phyloP scores from a whole-genome alignment of 2,329 filamentous ascomycete genomes.

The Coleophoma crateriformis region DNA sequence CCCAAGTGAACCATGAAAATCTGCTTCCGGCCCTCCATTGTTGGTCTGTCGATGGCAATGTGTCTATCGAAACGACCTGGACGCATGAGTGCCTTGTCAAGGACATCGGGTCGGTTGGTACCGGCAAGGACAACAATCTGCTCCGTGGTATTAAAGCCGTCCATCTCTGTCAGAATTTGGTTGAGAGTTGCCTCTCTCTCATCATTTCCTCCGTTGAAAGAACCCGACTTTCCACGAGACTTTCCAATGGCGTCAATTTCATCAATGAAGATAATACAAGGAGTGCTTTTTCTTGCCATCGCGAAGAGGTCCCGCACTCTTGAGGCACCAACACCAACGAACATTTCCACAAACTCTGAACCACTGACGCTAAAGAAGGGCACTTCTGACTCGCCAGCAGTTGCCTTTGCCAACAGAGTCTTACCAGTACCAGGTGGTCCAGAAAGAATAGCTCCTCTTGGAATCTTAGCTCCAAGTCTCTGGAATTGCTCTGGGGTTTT shows the following conservation, averaged over 20 bases:
- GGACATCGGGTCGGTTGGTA: constrained; percentile 90
- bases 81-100: constrained; percentile 94
- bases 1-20: constrained; percentile 93
- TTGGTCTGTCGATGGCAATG: constrained; percentile 90
- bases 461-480: constrained; percentile 94
- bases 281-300: constrained; percentile 90
- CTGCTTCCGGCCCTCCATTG: constrained; percentile 92
- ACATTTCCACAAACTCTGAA: constrained; percentile 99
- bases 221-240: constrained; percentile 73
- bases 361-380: constrained; percentile 98
- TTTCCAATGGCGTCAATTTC: constrained; percentile 98
- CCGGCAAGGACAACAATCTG: constrained; percentile 95
- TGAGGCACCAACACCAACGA: constrained; percentile 95
- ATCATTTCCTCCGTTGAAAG: constrained; percentile 85
- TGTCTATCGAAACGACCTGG: constrained; percentile 96
- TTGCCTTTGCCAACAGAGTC: constrained; percentile 93
- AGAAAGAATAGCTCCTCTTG: constrained; percentile 90
- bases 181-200: constrained; percentile 96
- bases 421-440: constrained; percentile 99
- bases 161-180: constrained; percentile 98
- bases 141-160: constrained; percentile 95
- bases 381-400: constrained; percentile 91
- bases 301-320: constrained; percentile 92
- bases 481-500: constrained; percentile 91
- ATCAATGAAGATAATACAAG: constrained; percentile 99